Base-by-base conservation (phyloP, 805 yeast species). In the Schwanniomyces vanrijiae region DNA sequence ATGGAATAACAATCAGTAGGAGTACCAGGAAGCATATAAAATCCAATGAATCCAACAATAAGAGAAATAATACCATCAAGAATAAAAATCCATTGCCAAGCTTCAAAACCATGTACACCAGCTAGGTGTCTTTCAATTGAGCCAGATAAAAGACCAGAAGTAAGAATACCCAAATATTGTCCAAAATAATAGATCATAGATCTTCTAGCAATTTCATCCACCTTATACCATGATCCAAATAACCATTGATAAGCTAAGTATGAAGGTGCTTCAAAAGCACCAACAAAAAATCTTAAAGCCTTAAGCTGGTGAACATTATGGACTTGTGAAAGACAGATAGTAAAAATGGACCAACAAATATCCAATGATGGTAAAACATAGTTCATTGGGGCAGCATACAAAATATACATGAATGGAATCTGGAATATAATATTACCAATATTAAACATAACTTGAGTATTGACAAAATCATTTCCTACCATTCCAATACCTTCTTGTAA, bases 51-150 rank as follows among this genome's bases (percentile, higher is more conserved):
- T 8, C 83, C 85, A 26, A 84, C 75, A 1, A 73, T 79, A 26
- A 82, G 55, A 6, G 83, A 77, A 43, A 84, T 74, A 41, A 77
- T 54, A 7, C 82, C 82, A 58, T 82, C 86, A 51, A 84, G 71
- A 44, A 84, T 76, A 55, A 81, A 83, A 58, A 81, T 77, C 88
- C 88, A 84, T 64, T 82, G 69, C 88, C 88, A 84, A 8, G 86
- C 83, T 5, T 71, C 73, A 9, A 77, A 61, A 0, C 86, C 86
- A 41, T 60, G 52, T 8, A 56, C 64, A 20, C 86, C 86, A 44
- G 73, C 59, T 49, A 84, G 57, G 31, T 64, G 51, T 5, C 65
- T 51, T 46, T 64, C 73, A n/a, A 81, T 70, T 10, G 81, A 76
- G 14, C 82, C 77, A 54, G 81, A 83, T 33, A 84, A 65, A 46